Percentiles rank a stretch among this genome's conserved stretches.
phyloP scores from a whole-genome alignment of 176 grass and related monocot genomes.

The Aechmea fasciata region DNA sequence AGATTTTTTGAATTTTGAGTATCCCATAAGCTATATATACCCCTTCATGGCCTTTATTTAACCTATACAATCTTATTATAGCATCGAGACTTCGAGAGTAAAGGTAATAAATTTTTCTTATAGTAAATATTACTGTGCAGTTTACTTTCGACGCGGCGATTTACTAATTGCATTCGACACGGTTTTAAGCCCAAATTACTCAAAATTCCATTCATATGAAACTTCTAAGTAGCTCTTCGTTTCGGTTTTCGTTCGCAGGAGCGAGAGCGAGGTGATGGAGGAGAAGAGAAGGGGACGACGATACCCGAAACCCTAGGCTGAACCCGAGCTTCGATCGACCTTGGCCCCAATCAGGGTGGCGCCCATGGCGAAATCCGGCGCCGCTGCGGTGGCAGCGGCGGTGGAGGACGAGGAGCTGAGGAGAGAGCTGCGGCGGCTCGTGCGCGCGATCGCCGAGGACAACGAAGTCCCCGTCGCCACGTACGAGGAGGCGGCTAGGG shows the following conservation, averaged over 20 bases:
- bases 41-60: no score
- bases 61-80: no score
- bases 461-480: constrained; percentile 23
- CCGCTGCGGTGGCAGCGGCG: constrained; percentile 18
- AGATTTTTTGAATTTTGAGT: no score
- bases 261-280: background rate
- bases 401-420: constrained; percentile 29
- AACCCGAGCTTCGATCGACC: background rate
- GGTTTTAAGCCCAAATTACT: background rate
- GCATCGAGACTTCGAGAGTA: no score
- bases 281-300: background rate
- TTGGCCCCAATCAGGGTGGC: background rate
- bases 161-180: background rate
- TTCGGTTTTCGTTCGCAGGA: background rate
- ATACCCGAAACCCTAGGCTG: background rate
- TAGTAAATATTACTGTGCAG: no score
- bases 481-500: constrained; percentile 44
- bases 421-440: constrained; percentile 33
- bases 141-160: no score
- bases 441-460: constrained; percentile 21
- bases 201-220: background rate
- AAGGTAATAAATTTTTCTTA: no score
- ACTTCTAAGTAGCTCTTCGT: background rate
- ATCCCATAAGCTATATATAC: no score
- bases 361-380: background rate